Conservation (phyloP, 345 rosid genomes). For the Syzygium jambos region DNA sequence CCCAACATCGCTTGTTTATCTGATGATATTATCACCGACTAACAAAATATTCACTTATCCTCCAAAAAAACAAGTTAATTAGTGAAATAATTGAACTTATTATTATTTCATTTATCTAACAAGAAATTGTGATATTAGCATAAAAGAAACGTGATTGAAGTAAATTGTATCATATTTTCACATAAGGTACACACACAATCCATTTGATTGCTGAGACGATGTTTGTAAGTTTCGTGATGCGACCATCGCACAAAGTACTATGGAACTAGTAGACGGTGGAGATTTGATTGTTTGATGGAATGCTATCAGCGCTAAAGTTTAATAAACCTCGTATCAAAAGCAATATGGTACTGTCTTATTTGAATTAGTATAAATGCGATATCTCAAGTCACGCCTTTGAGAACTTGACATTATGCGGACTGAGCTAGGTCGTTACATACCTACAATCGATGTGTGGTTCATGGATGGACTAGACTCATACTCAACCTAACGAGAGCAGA, state of each 20-base stretch:
- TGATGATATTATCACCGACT: background rate
- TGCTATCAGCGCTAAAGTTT: background rate
- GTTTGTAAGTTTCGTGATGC: background rate
- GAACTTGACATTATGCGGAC: background rate
- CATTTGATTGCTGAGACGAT: background rate
- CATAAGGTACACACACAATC: background rate
- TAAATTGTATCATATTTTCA: background rate
- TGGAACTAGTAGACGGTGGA: background rate
- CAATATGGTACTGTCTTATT: background rate
- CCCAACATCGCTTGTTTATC: background rate
- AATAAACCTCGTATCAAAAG: background rate
- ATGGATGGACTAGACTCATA: background rate
- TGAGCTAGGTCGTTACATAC: background rate
- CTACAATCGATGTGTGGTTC: accelerated
- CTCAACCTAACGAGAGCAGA: background rate
- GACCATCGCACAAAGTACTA: accelerated
- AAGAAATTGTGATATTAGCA: background rate
- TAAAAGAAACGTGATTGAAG: background rate
- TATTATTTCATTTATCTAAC: background rate
- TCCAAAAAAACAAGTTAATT: background rate
- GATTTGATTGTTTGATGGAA: background rate
- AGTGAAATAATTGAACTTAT: background rate
- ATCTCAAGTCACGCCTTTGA: background rate
- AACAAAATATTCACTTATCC: background rate
- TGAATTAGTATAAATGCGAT: background rate